Base-by-base conservation (phyloP, 2,329 filamentous ascomycete genomes). In the Scytalidium sp. region DNA sequence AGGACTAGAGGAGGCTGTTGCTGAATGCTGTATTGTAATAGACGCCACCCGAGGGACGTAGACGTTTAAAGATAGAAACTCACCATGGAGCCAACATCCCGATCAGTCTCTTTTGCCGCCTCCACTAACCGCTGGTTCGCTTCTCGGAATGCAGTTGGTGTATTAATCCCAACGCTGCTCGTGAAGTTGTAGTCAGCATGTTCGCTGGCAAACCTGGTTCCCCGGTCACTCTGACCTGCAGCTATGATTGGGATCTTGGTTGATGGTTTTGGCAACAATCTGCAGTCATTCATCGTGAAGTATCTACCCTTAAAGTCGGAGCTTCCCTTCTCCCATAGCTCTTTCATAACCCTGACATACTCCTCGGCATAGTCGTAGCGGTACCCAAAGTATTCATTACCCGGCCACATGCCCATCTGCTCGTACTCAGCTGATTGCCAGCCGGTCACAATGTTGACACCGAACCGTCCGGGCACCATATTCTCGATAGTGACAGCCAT, bases 381-480 rank as follows among this genome's bases (percentile, higher is more conserved):
- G 45, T 67, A 67, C 17, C 60, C 60, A 43, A 64, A 64, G 42
- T 64, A 64, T 2, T 53, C 53, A 29, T 62, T 60, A 11, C 61
- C 65, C 2, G 64, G 65, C 65, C 65, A 67, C 9, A 67, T 57
- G 23, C 56, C 55, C 65, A 67, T 67, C 41, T 67, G 65, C 3
- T 52, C 50, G 46, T 67, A 67, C 51, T 67, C 65, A 13, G 64
- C 63, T 45, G 57, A 51, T 43, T 66, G 64, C 65, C 65, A 67
- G 4, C 64, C 64, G 2, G 65, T 66, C 20, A 66, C 65, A 36
- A 67, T 66, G 47, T 67, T 67, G 44, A 67, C 44, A 2, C 64
- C 63, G 29, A 65, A 67, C 19, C 64, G 56, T 3, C 64, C 63
- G 1, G 64, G 63, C 2, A 64, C 64, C 19, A 67, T 61, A 3